phyloP scores from a whole-genome alignment of 768 basidiomycete species.

The Tylopilus sp. region DNA sequence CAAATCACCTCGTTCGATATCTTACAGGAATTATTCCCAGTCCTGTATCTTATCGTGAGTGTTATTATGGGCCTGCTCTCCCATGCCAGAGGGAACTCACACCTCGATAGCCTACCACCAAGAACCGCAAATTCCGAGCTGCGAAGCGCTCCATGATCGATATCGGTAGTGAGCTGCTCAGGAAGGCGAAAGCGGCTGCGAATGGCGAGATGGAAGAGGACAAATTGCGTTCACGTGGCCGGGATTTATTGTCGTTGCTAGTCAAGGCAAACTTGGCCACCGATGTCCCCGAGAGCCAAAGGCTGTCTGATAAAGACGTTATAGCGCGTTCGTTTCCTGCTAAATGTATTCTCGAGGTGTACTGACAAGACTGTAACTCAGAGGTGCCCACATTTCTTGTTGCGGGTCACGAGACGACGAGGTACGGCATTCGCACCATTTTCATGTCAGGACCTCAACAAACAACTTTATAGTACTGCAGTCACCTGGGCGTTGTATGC shows the following conservation, averaged over 20 bases:
- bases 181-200: conserved; percentile 46
- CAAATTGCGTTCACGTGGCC: conserved; percentile 29
- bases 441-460: background rate
- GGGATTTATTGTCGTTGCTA: conserved; percentile 46
- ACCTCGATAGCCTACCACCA: conserved; percentile 20
- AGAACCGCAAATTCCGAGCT: conserved; percentile 12
- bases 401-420: conserved; percentile 59
- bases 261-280: conserved; percentile 55
- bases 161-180: conserved; percentile 48
- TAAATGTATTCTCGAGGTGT: background rate
- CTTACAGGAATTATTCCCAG: conserved; percentile 35
- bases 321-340: conserved; percentile 42
- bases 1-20: conserved; percentile 24
- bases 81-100: background rate
- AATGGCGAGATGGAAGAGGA: conserved; percentile 33
- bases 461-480: conserved; percentile 27
- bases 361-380: conserved; percentile 17
- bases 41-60: conserved; percentile 39
- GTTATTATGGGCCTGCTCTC: background rate
- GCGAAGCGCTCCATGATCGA: conserved; percentile 43
- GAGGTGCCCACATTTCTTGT: conserved; percentile 62
- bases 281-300: conserved; percentile 52
- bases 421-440: conserved; percentile 24
- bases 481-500: conserved; percentile 60
- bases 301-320: conserved; percentile 61